Evolutionary conservation across 164 flowering plant species (phyloP).

Genomic region (Vitis rotundifolia): DNA sequence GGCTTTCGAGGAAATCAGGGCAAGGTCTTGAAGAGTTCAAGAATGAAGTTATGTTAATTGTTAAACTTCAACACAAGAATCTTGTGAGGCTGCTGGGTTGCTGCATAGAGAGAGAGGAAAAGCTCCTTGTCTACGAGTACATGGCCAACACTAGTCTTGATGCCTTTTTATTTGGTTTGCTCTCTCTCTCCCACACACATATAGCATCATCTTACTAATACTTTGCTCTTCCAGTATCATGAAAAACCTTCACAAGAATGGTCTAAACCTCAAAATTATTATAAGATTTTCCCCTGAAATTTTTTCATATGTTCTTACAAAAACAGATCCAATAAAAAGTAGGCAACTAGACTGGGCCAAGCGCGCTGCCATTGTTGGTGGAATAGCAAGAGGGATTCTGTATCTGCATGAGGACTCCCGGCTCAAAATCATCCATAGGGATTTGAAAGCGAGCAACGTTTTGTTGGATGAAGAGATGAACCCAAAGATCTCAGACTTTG

Average conservation of each 20-base stretch:
- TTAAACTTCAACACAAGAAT: conserved; percentile 50
- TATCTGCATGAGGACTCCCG: conserved; percentile 52
- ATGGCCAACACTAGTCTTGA: conserved; percentile 51
- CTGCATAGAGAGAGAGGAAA: conserved; percentile 39
- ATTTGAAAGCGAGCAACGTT: conserved; percentile 43
- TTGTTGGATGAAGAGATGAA: conserved; percentile 40
- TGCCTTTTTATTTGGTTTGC: conserved; percentile 40
- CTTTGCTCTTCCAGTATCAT: too few species aligned
- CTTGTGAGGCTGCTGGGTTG: conserved; percentile 52
- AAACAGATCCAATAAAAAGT: conserved; percentile 26
- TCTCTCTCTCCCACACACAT: background rate
- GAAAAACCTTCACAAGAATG: too few species aligned
- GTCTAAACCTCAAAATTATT: too few species aligned
- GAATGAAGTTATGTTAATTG: conserved; percentile 43
- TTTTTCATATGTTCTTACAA: background rate
- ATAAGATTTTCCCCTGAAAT: too few species aligned
- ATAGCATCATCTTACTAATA: background rate
- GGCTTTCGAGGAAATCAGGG: conserved; percentile 32
- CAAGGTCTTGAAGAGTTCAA: conserved; percentile 47
- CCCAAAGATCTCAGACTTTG: conserved; percentile 59
- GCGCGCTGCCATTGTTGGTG: conserved; percentile 32
- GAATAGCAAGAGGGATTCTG: conserved; percentile 40
- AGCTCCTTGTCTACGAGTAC: conserved; percentile 46
- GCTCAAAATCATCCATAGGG: conserved; percentile 42
- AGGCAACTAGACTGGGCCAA: conserved; percentile 31